Evolutionary conservation across 768 basidiomycete genomes (phyloP), one percentile per base, ranked within the genome.

Genomic region (Scleroderma bovista): DNA sequence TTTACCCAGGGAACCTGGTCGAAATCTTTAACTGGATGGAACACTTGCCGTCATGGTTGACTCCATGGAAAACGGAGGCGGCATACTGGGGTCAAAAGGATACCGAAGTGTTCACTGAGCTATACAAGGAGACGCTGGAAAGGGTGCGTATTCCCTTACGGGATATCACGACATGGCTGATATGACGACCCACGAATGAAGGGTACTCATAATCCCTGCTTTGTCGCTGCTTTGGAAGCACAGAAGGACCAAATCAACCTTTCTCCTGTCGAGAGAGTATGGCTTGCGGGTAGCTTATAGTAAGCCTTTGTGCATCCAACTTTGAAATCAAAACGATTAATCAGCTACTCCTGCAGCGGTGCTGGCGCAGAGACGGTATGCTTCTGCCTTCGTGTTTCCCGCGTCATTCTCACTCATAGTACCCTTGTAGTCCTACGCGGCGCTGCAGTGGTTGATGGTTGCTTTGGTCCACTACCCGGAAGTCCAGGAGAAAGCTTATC

Each of bases 1-100:
- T 63, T 9, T 59, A 62, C 32, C 72, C 72, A 33, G 73, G 73
- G 2, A 58, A 62, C 24, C 24, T 68, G 22, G 71, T 71, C 20
- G 72, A 72, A 49, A 60, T 66, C 44, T 68, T 72, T 46, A 64
- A 68, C 2, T 64, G 57, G 50, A 62, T 73, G 60, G 57, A 56
- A 37, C 50, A 60, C 36, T 47, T 73, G 8, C 71, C 71, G 0
- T 23, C 44, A 8, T 61, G 52, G 47, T 36, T 70, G 46, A 61
- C 67, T 13, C 51, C 48, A 40, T 69, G 65, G 66, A 70, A 67
- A 52, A 44, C 50, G 15, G 56, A 62, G 4, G 64, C 54, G 7
- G 48, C 50, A 36, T 52, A 57, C 29, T 63, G 59, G 57, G 55
- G 53, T 44, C 32, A 45, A 15, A 54, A 57, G 22, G 63, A 69